These are phyloP conservation scores for Paraphoma chrysanthemicola DNA, from an alignment of 2,329 filamentous ascomycete genomes.

Conservation along the genomic window DNA sequence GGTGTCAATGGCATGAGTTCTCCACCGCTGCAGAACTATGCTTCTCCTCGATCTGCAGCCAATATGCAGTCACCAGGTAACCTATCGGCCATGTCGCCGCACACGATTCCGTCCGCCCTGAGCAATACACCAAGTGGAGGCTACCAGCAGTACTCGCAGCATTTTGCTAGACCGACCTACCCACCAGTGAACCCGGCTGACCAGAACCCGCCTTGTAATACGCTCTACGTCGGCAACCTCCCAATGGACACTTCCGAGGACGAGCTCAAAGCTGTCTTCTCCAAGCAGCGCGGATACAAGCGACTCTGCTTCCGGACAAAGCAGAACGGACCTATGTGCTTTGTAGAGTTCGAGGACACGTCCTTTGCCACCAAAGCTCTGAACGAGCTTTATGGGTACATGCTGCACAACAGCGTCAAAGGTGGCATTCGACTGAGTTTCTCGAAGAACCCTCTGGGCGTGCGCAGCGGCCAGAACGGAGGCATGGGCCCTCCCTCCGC, in stretches of 20 bases:
- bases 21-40: slow-evolving; percentile 62
- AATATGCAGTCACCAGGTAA: slow-evolving; percentile 59
- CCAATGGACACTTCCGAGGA: slow-evolving; percentile 93
- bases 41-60: slow-evolving; percentile 57
- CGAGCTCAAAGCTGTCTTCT: slow-evolving; percentile 92
- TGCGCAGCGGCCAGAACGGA: slow-evolving; percentile 76
- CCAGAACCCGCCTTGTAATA: slow-evolving; percentile 97
- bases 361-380: slow-evolving; percentile 91
- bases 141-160: slow-evolving; percentile 63
- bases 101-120: slow-evolving; percentile 66
- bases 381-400: slow-evolving; percentile 85
- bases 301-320: slow-evolving; percentile 94
- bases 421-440: slow-evolving; percentile 95
- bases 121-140: slow-evolving; percentile 56
- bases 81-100: slow-evolving; percentile 51
- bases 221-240: slow-evolving; percentile 95
- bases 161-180: slow-evolving; percentile 71
- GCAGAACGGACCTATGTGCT: slow-evolving; percentile 96
- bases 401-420: slow-evolving; percentile 89
- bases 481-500: slow-evolving; percentile 59
- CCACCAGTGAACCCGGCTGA: slow-evolving; percentile 93
- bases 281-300: slow-evolving; percentile 93
- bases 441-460: slow-evolving; percentile 95
- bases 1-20: slow-evolving; percentile 55
- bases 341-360: slow-evolving; percentile 96